phyloP scores from a whole-genome alignment of 257 asterid genomes.

The Solanum pinnatisectum region DNA sequence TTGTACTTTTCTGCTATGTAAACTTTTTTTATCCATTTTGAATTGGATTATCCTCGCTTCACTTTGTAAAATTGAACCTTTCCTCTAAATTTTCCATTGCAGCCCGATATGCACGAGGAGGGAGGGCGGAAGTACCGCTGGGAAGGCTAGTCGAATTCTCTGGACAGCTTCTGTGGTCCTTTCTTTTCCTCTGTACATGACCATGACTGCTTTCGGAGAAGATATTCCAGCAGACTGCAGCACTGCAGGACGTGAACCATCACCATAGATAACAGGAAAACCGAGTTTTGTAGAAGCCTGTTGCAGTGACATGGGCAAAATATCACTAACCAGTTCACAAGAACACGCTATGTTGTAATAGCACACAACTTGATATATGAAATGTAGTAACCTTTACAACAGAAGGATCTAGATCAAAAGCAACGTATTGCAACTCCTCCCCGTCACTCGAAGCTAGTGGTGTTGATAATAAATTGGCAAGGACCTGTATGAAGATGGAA shows the following conservation, averaged over 20 bases:
- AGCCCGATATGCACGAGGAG: neutral
- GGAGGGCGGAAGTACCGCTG: conserved; percentile 41
- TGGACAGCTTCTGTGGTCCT: conserved; percentile 77
- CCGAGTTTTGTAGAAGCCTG: conserved; percentile 87
- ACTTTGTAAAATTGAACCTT: neutral
- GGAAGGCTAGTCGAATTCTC: conserved; percentile 87
- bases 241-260: conserved; percentile 96
- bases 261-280: conserved; percentile 89
- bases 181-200: conserved; percentile 72
- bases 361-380: neutral
- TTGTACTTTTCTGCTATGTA: neutral
- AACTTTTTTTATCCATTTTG: neutral
- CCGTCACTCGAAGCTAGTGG: conserved; percentile 66
- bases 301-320: conserved; percentile 7
- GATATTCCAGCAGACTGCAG: conserved; percentile 88
- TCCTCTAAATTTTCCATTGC: neutral
- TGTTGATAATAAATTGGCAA: conserved; percentile 85
- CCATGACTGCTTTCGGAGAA: conserved; percentile 93
- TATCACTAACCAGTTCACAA: neutral
- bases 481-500: conserved; percentile 43
- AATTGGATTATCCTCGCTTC: neutral
- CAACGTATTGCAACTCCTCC: conserved; percentile 69
- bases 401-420: conserved; percentile 87
- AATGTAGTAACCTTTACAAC: conserved; percentile 59
- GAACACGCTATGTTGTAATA: neutral